A percentile compares a stretch with the other conserved stretches of the same genome.
phyloP scores from a whole-genome alignment of 2,329 filamentous ascomycete genomes.

The Epichloe elymi region DNA sequence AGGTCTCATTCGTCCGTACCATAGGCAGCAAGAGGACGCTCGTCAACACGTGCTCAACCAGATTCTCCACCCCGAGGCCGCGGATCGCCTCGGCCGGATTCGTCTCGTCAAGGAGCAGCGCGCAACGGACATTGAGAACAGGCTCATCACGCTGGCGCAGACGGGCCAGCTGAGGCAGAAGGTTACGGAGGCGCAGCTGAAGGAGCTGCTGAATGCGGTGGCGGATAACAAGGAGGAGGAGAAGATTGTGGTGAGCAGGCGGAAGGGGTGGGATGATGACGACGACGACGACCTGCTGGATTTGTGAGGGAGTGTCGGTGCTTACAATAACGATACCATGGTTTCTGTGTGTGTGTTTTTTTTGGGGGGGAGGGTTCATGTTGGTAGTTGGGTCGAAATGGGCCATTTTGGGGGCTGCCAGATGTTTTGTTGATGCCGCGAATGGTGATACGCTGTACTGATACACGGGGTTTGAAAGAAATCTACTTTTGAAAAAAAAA shows the following conservation, averaged over 20 bases:
- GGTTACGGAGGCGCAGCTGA: constrained; percentile 85
- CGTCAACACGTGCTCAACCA: constrained; percentile 70
- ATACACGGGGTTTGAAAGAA: not conserved
- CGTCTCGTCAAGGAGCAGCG: constrained; percentile 89
- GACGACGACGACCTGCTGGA: constrained; percentile 69
- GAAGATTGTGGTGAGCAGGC: constrained; percentile 74
- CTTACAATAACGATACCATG: constrained; percentile 1
- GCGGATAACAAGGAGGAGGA: constrained; percentile 67
- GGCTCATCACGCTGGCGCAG: constrained; percentile 82
- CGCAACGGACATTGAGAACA: constrained; percentile 80
- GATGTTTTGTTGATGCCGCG: too few species aligned
- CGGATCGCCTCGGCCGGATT: constrained; percentile 86
- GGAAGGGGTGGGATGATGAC: constrained; percentile 77
- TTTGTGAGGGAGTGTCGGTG: constrained; percentile 24
- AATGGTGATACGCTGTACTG: not conserved
- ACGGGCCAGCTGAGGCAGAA: constrained; percentile 75
- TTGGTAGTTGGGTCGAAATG: too few species aligned
- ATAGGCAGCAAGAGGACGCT: constrained; percentile 48
- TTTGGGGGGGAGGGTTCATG: too few species aligned
- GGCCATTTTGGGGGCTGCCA: too few species aligned
- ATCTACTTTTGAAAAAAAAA: too few species aligned
- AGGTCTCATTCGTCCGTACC: not conserved
- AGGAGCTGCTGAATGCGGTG: constrained; percentile 76
- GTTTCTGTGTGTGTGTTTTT: not conserved
- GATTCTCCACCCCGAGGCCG: constrained; percentile 88